Conservation (phyloP, 352 stramenopile genomes). For the Phytophthora hibernalis region DNA sequence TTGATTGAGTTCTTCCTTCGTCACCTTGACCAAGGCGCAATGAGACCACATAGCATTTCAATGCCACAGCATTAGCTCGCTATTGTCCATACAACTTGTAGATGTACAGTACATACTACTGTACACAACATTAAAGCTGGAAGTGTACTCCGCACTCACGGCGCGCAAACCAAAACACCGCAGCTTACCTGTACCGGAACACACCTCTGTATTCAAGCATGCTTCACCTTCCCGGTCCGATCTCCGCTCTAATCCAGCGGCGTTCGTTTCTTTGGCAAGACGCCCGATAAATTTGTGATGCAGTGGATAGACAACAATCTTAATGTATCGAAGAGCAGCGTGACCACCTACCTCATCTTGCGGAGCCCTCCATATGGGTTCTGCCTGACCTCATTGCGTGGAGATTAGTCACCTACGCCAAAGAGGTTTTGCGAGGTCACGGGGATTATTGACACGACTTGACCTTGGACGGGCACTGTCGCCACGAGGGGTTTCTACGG, state of each 20-base stretch:
- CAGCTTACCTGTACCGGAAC: too few species aligned
- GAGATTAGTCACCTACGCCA: neutral
- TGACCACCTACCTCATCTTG: neutral
- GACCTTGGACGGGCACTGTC: neutral
- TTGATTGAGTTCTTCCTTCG: too few species aligned
- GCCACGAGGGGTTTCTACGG: slow-evolving; percentile 14
- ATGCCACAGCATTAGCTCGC: too few species aligned
- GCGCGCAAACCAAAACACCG: too few species aligned
- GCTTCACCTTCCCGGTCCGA: slow-evolving; percentile 11
- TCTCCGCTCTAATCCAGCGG: slow-evolving; percentile 7
- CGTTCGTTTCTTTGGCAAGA: slow-evolving; percentile 22
- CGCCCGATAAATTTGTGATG: slow-evolving; percentile 11
- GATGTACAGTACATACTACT: too few species aligned
- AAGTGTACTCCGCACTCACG: too few species aligned
- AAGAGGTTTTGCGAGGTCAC: neutral
- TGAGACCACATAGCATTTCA: too few species aligned
- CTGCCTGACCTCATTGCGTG: slow-evolving; percentile 16
- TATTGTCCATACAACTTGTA: too few species aligned
- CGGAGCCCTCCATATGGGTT: slow-evolving; percentile 4
- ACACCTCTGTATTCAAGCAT: too few species aligned
- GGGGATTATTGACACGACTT: neutral
- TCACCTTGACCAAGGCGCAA: too few species aligned
- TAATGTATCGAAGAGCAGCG: neutral
- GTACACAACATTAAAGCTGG: too few species aligned
- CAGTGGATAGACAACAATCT: slow-evolving; percentile 21